Evolutionary conservation across 2,329 filamentous ascomycete species (phyloP).

Genomic region (Alternaria incomplexa): DNA sequence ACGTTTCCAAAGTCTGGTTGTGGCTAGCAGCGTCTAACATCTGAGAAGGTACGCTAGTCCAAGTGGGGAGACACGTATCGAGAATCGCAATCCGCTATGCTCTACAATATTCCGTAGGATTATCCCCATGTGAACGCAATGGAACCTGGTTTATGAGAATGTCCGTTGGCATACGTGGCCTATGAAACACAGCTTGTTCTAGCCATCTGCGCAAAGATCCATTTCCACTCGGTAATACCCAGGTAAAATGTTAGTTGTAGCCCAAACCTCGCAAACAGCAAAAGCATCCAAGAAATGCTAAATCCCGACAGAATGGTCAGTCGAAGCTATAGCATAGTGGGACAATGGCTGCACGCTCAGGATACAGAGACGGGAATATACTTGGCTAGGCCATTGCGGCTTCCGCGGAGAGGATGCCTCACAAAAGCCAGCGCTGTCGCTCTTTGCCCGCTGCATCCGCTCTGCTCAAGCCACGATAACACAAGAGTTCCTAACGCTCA

Average conservation of each 20-base stretch:
- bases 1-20: neutral
- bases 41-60: neutral
- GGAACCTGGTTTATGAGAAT: neutral
- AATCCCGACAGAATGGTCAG: neutral
- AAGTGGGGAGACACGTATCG: neutral
- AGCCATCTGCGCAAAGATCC: neutral
- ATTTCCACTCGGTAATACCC: neutral
- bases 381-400: neutral
- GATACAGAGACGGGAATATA: neutral
- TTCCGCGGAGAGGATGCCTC: constrained; percentile 1
- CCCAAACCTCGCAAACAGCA: neutral
- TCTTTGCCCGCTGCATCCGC: neutral
- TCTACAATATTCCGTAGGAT: neutral
- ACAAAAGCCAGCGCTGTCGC: neutral
- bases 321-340: constrained; percentile 3
- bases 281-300: neutral
- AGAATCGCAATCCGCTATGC: neutral
- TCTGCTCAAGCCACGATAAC: neutral
- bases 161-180: neutral
- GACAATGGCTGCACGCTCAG: neutral
- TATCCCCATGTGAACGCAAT: neutral
- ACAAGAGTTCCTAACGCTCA: neutral
- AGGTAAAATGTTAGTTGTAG: neutral
- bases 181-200: neutral
- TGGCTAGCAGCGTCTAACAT: neutral